Evolutionary conservation across 1,284 basidiomycete genomes (phyloP), one percentile per base, ranked within the genome.

Genomic region (Tilletia horrida): DNA sequence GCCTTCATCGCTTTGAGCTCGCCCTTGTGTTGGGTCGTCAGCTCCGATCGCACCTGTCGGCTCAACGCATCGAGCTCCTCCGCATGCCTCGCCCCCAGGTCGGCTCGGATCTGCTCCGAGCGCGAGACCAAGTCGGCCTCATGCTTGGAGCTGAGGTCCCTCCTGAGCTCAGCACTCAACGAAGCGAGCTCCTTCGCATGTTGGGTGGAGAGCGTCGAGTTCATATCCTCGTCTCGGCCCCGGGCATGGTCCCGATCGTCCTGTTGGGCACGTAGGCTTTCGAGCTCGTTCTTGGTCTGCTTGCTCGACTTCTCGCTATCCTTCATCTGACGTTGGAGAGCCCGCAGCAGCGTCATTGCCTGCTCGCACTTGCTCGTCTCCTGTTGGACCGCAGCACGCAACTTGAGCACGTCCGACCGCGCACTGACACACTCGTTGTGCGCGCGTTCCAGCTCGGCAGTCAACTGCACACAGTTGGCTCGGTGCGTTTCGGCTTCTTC

Each of bases 331-430:
- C 73, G 66, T 62, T 69, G 70, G 7, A 67, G 71, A 14, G 57
- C 52, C n/a, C 71, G 29, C 7, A 77, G 63, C 27, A 69, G 61
- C 45, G 31, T 44, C 9, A 70, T 63, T n/a, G 67, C 67, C 47
- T 71, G 71, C 27, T 78, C 76, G 25, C 68, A 35, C 63, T 72
- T 73, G 18, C 67, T 45, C 6, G 47, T 64, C 55, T 76, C 76
- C 11, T 78, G 75, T 0, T 50, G 62, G 6, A 72, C 18, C 8
- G 27, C 47, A 2, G 55, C 47, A 11, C 71, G 67, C 2, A 63
- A 35, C 11, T 66, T 62, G 59, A 72, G 67, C 21, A 73, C 70
- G 23, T 76, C 75, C 1, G 70, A 70, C 43, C 69, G 68, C 16
- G 74, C 74, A 35, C 66, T 40, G 18, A 73, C 66, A 40, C 57